Base-by-base conservation (phyloP, 805 yeast genomes). In the Monosporozyma siamensis region DNA sequence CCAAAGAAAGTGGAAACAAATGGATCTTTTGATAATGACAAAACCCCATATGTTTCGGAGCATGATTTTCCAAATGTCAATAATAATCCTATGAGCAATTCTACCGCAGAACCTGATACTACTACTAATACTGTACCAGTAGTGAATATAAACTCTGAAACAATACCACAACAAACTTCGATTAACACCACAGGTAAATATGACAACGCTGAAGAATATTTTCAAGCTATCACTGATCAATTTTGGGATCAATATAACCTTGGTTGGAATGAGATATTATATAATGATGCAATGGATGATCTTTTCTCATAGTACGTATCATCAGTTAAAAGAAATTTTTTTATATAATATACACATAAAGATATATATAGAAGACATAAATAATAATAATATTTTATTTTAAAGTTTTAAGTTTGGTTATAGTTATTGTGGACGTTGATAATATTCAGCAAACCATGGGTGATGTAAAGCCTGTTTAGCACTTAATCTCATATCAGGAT, bases 381-480 rank as follows among this genome's bases (percentile, higher is more conserved):
- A 22, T 22, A 22, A 22, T n/a, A 25, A 25, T 11, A 22, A 31
- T n/a, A n/a, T n/a, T n/a, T n/a, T n/a, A n/a, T n/a, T n/a, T n/a
- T n/a, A n/a, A n/a, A n/a, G n/a, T n/a, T n/a, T n/a, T n/a, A n/a
- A n/a, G n/a, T n/a, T n/a, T n/a, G n/a, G n/a, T n/a, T n/a, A n/a
- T n/a, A n/a, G 10, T 34, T 26, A 26, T 44, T 40, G 34, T 7
- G 38, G 44, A 25, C 46, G 52, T 44, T 55, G 59, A 20, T 58
- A 59, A 43, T 61, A 59, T 44, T 63, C 66, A 8, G 62, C 56
- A 42, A 63, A 63, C 63, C 66, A 63, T 4, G 66, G 63, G 40
- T 63, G 79, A 45, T 68, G 70, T 44, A 75, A 56, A 4, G 79
- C 77, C 46, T 71, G 75, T 29, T 69, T 63, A 4, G 79, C 79